Conservation (phyloP, 2,329 filamentous ascomycete genomes). For the Blastomyces emzantsi region DNA sequence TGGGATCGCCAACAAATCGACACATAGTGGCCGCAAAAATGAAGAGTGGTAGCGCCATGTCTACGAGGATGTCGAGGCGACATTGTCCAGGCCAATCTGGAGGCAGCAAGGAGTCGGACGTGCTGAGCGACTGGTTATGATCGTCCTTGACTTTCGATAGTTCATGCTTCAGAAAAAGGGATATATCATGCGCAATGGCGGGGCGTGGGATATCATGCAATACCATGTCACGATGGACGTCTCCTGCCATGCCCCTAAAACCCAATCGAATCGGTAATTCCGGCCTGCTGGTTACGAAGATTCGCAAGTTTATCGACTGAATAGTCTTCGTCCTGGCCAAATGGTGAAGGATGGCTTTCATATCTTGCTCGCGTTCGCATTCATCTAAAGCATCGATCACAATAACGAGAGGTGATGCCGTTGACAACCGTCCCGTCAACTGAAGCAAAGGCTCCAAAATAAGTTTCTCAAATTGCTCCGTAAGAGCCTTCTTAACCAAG, state of each 20-base stretch:
- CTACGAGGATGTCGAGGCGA: slow-evolving; percentile 20
- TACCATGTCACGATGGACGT: slow-evolving; percentile 18
- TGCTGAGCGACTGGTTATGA: not conserved
- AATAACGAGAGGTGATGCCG: slow-evolving; percentile 9
- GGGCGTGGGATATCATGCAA: slow-evolving; percentile 20
- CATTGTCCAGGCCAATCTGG: slow-evolving; percentile 20
- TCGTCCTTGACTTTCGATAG: slow-evolving; percentile 16
- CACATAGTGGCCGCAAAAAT: slow-evolving; percentile 22
- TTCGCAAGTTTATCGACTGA: slow-evolving; percentile 14
- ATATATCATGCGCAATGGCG: slow-evolving; percentile 21
- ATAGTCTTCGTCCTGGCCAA: slow-evolving; percentile 11
- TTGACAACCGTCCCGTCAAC: not conserved
- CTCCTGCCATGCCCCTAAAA: slow-evolving; percentile 16
- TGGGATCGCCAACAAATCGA: slow-evolving; percentile 20
- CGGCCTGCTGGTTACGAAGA: slow-evolving; percentile 25
- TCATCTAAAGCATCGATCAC: slow-evolving; percentile 26
- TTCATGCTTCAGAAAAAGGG: slow-evolving; percentile 17
- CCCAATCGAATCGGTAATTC: slow-evolving; percentile 21
- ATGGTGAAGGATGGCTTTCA: slow-evolving; percentile 19
- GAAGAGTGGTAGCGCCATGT: slow-evolving; percentile 26
- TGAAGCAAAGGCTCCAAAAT: slow-evolving; percentile 18
- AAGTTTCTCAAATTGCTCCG: slow-evolving; percentile 22
- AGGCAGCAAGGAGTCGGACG: slow-evolving; percentile 4
- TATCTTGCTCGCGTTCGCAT: slow-evolving; percentile 19
- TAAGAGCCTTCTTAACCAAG: slow-evolving; percentile 21